phyloP scores from a whole-genome alignment of 2,329 filamentous ascomycete genomes.

The Drechslera avenae region DNA sequence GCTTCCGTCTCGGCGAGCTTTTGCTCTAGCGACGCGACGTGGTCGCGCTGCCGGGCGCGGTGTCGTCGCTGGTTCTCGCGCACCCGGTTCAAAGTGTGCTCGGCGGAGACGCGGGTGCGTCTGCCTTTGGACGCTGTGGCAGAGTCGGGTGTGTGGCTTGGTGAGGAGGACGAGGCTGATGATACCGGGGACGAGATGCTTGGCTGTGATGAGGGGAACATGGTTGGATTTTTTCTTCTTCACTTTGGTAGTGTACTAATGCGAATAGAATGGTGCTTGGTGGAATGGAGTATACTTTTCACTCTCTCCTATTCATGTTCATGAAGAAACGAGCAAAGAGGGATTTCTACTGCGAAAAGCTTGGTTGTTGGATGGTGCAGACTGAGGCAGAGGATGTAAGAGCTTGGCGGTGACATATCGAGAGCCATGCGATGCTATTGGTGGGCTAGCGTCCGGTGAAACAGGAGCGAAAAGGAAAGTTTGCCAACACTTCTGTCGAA shows the following conservation, averaged over 20 bases:
- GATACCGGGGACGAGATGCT: constrained; percentile 2
- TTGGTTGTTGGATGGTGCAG: not conserved
- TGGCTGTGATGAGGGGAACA: constrained; percentile 8
- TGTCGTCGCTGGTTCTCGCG: constrained; percentile 61
- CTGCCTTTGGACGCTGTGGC: constrained; percentile 21
- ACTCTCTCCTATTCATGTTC: no score
- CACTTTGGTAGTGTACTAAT: not conserved
- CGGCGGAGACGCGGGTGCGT: constrained; percentile 32
- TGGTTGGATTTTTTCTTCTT: not conserved
- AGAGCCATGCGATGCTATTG: constrained; percentile 47
- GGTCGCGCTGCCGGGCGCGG: constrained; percentile 52
- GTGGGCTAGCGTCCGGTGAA: constrained; percentile 8
- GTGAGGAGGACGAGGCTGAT: constrained; percentile 15
- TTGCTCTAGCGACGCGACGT: constrained; percentile 49
- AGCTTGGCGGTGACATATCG: constrained; percentile 36
- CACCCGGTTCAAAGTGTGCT: constrained; percentile 50
- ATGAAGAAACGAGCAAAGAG: not conserved
- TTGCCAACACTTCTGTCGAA: no score
- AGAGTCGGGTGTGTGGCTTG: constrained; percentile 16
- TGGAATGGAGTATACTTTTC: no score
- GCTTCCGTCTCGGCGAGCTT: constrained; percentile 38
- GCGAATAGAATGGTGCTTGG: not conserved
- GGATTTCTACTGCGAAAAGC: not conserved
- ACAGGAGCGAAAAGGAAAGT: no score
- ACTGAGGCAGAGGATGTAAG: constrained; percentile 21